phyloP scores from a whole-genome alignment of 768 basidiomycete species.

The Lanmaoa rubissima region DNA sequence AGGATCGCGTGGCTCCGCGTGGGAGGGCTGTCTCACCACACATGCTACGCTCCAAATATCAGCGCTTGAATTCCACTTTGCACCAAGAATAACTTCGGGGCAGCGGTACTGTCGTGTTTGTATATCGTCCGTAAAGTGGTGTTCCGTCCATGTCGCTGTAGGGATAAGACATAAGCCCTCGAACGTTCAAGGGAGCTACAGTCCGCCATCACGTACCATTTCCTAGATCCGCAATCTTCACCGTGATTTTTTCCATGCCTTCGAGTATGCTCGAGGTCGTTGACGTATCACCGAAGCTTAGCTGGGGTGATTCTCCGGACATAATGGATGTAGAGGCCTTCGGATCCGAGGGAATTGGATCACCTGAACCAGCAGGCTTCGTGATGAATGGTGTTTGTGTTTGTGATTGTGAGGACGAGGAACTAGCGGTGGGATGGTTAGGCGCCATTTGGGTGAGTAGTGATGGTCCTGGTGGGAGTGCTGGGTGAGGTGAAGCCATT shows the following conservation, averaged over 20 bases:
- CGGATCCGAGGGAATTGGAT: slow-evolving; percentile 14
- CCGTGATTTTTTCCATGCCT: slow-evolving; percentile 74
- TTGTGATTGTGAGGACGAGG: slow-evolving; percentile 29
- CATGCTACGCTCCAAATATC: slow-evolving; percentile 98
- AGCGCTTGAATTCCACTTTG: slow-evolving; percentile 92
- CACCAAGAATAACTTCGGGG: slow-evolving; percentile 96
- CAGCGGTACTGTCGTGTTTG: slow-evolving; percentile 97
- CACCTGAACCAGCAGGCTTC: slow-evolving; percentile 23
- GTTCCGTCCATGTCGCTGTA: slow-evolving; percentile 80
- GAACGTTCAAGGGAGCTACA: background rate
- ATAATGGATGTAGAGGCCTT: slow-evolving; percentile 29
- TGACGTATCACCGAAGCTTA: slow-evolving; percentile 26
- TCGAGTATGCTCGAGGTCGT: slow-evolving; percentile 34
- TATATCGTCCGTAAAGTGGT: slow-evolving; percentile 99
- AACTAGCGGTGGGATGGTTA: slow-evolving; percentile 15
- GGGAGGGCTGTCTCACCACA: slow-evolving; percentile 55
- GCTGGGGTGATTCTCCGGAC: slow-evolving; percentile 29
- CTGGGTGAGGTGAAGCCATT: slow-evolving; percentile 35
- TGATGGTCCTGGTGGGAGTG: slow-evolving; percentile 57
- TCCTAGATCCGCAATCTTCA: slow-evolving; percentile 98
- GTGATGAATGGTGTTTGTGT: slow-evolving; percentile 27
- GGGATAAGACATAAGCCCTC: slow-evolving; percentile 1
- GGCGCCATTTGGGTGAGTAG: slow-evolving; percentile 72
- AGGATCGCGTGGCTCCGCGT: background rate
- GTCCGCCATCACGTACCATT: slow-evolving; percentile 59